phyloP scores from a whole-genome alignment of 2,329 filamentous ascomycete species.

The Calonectria crousiana region DNA sequence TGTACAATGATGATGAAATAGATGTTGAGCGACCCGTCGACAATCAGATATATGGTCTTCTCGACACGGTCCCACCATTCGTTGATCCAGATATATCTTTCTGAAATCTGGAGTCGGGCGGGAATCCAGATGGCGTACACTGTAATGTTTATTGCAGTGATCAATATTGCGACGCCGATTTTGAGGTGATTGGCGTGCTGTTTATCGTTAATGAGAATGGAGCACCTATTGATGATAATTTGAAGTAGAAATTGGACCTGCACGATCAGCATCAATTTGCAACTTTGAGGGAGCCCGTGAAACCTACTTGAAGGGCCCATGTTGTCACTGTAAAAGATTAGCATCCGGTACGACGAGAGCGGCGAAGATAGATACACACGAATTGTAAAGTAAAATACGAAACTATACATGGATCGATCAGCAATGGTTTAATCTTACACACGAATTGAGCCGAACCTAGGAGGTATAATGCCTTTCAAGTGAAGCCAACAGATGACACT shows the following conservation, averaged over 20 bases:
- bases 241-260: constrained; percentile 42
- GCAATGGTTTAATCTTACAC: neutral
- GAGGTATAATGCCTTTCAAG: constrained; percentile 39
- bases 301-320: constrained; percentile 43
- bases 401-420: constrained; percentile 32
- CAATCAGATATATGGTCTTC: constrained; percentile 45
- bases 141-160: constrained; percentile 43
- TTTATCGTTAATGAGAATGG: constrained; percentile 39
- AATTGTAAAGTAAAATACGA: constrained; percentile 45
- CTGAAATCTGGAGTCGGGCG: constrained; percentile 38
- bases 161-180: constrained; percentile 33
- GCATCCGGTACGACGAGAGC: neutral
- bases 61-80: constrained; percentile 44
- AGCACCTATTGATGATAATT: constrained; percentile 44
- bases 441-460: constrained; percentile 33
- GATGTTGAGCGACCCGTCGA: constrained; percentile 39
- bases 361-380: constrained; percentile 28
- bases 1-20: constrained; percentile 44
- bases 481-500: constrained; percentile 50
- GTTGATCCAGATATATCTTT: constrained; percentile 42
- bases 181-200: constrained; percentile 35
- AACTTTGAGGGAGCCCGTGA: neutral
- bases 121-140: constrained; percentile 45
- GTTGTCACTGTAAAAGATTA: constrained; percentile 36
- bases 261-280: neutral